Evolutionary conservation across 257 asterid genomes (phyloP).

Genomic region (Solanum chilense): DNA sequence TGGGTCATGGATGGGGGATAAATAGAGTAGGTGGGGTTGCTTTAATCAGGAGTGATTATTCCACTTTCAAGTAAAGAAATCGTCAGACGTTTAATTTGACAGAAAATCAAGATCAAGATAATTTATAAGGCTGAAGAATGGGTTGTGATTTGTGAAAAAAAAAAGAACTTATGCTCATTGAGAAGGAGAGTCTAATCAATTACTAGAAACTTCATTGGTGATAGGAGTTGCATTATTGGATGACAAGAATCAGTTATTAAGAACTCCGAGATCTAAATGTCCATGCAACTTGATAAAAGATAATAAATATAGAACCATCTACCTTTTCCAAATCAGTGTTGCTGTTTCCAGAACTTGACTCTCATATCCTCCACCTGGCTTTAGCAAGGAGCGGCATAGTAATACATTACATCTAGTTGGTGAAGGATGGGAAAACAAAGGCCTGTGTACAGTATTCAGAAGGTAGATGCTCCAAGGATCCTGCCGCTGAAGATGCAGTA

Average conservation of each 20-base stretch:
- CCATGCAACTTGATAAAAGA: background rate
- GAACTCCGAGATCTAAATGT: background rate
- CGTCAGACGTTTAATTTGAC: background rate
- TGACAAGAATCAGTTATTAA: background rate
- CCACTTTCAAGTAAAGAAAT: background rate
- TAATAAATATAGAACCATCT: background rate
- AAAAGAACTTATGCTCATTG: background rate
- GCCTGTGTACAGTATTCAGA: slow-evolving; percentile 6
- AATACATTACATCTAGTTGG: slow-evolving; percentile 11
- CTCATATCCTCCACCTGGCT: slow-evolving; percentile 23
- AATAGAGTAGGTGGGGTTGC: background rate
- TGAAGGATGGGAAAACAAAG: background rate
- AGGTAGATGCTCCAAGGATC: slow-evolving; percentile 20
- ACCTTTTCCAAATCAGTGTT: slow-evolving; percentile 16
- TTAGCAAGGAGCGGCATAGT: slow-evolving; percentile 21
- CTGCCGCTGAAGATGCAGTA: slow-evolving; percentile 16
- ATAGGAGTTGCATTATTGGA: background rate
- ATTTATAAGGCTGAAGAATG: background rate
- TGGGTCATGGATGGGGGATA: background rate
- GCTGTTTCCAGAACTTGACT: slow-evolving; percentile 17
- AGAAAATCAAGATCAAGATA: background rate
- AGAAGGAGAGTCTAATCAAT: background rate
- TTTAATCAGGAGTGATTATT: background rate
- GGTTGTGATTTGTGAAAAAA: background rate
- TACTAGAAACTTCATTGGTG: background rate